A percentile compares a stretch with the other conserved stretches of the same genome.
Evolutionary conservation across 176 grass and related monocot species (phyloP).

Genomic region (Tillandsia fasciculata): DNA sequence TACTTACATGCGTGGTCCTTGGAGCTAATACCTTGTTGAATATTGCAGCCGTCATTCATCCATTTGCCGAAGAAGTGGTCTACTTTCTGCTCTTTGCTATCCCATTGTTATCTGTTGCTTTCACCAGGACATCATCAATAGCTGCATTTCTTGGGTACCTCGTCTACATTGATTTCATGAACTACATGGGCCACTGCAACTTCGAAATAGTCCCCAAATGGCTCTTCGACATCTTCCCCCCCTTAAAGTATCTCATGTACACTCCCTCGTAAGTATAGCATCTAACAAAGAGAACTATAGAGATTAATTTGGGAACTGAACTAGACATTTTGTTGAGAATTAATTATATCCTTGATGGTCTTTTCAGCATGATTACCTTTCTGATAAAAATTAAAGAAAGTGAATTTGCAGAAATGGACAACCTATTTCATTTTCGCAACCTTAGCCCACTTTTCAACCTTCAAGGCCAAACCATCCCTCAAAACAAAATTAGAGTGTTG

Average conservation of each 20-base stretch:
- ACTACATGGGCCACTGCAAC: conserved; percentile 94
- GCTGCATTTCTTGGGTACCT: conserved; percentile 28
- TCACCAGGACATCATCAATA: conserved; percentile 38
- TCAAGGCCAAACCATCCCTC: no score
- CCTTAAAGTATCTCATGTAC: conserved; percentile 92
- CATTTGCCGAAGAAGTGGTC: conserved; percentile 67
- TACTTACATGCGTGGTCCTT: background rate
- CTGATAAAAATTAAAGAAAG: no score
- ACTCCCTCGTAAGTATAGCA: conserved; percentile 86
- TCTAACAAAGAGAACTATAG: no score
- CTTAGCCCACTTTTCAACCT: no score
- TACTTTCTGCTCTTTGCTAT: conserved; percentile 63
- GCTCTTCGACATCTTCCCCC: conserved; percentile 55
- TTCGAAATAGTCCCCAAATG: conserved; percentile 71
- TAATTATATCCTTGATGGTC: no score
- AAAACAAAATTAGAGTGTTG: no score
- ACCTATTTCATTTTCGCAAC: no score
- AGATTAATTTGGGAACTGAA: no score
- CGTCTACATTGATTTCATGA: conserved; percentile 89
- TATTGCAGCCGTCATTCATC: conserved; percentile 83
- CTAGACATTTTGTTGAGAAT: no score
- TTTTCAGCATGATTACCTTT: no score
- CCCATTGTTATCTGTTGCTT: conserved; percentile 28
- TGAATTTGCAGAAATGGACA: no score
- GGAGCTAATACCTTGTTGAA: background rate